These are phyloP conservation scores for Aspergillus carlsbadensis DNA, from an alignment of 495 filamentous ascomycete genomes.

Conservation along the genomic window DNA sequence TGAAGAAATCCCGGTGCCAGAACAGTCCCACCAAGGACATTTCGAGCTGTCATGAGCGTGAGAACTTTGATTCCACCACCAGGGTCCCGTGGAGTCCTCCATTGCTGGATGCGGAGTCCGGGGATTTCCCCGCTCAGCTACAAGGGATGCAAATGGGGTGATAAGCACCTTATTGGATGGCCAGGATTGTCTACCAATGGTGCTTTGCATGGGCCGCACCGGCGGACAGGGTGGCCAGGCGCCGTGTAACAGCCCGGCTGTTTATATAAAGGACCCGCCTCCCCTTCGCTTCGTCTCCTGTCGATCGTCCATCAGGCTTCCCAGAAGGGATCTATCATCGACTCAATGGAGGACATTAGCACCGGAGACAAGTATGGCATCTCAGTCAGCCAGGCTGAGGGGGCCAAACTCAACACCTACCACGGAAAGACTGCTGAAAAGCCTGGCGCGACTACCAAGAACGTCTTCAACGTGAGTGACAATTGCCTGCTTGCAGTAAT, in stretches of 20 bases:
- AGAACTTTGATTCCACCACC: no score
- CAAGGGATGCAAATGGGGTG: no score
- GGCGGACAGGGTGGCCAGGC: neutral
- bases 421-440: slow-evolving; percentile 32
- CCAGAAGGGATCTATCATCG: neutral
- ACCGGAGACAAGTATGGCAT: slow-evolving; percentile 9
- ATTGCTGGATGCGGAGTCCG: slow-evolving; percentile 2
- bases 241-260: neutral
- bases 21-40: no score
- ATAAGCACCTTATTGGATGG: no score
- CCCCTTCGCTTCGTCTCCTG: neutral
- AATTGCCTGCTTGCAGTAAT: no score
- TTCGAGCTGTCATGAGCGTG: neutral
- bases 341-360: neutral
- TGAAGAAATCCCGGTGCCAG: no score
- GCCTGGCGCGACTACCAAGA: slow-evolving; percentile 44
- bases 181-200: neutral
- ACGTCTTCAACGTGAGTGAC: slow-evolving; percentile 49
- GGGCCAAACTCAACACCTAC: neutral
- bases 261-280: neutral
- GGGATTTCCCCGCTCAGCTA: neutral
- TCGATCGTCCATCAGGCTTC: neutral
- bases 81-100: no score
- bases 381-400: neutral
- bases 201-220: neutral